Conservation (phyloP, 176 grass and related monocot genomes). For the barley (Hordeum vulgare) region MorexV3_pseudomolecules_assembly NC_058520.1:564416510-564417009, state of each 20-base stretch:
- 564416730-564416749: constrained; percentile 22
- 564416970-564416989: constrained; percentile 74
- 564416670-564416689: background rate
- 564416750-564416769: constrained; percentile 31
- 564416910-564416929: constrained; percentile 40
- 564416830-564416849: constrained; percentile 57
- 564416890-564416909: constrained; percentile 2
- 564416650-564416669: constrained; percentile 23
- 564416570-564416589: background rate
- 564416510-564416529: constrained; percentile 13
- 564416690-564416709: constrained; percentile 17
- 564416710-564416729: constrained; percentile 21
- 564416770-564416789: constrained; percentile 30
- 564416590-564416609: background rate
- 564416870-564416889: constrained; percentile 2
- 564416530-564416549: background rate
- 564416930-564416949: constrained; percentile 70
- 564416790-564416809: constrained; percentile 45
- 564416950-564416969: constrained; percentile 65
- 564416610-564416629: background rate
- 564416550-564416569: constrained; percentile 20
- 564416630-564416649: constrained; percentile 4
- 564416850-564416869: constrained; percentile 39
- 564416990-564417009: constrained; percentile 48
- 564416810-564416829: constrained; percentile 27